phyloP scores from a whole-genome alignment of 2,329 filamentous ascomycete genomes.

The Tympanopsis confertula region DNA sequence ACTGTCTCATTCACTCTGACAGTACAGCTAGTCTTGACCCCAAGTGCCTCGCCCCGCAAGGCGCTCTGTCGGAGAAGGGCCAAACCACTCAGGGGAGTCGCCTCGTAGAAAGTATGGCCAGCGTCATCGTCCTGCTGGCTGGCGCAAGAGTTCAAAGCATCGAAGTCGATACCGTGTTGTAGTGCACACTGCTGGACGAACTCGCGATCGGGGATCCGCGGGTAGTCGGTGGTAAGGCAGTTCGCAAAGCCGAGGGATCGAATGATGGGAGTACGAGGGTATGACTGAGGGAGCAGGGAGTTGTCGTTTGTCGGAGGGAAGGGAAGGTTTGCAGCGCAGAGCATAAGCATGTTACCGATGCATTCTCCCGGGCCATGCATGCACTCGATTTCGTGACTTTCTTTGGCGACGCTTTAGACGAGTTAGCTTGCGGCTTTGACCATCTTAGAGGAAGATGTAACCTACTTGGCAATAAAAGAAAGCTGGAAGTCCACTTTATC shows the following conservation, averaged over 20 bases:
- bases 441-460: constrained; percentile 2
- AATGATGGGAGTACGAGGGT: constrained; percentile 39
- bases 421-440: constrained; percentile 1
- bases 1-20: constrained; percentile 38
- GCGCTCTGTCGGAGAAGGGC: background rate
- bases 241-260: constrained; percentile 52
- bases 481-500: constrained; percentile 50
- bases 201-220: constrained; percentile 39
- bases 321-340: constrained; percentile 43
- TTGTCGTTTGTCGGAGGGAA: background rate
- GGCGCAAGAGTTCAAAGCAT: constrained; percentile 44
- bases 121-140: constrained; percentile 39
- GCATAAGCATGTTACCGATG: constrained; percentile 50
- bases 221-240: constrained; percentile 42
- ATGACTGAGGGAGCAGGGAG: constrained; percentile 7
- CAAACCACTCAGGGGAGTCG: background rate
- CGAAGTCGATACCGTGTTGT: constrained; percentile 51
- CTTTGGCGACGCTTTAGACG: constrained; percentile 30
- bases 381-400: constrained; percentile 45
- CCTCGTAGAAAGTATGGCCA: constrained; percentile 6
- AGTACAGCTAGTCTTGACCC: constrained; percentile 31
- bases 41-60: constrained; percentile 22
- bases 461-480: constrained; percentile 49
- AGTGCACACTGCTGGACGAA: constrained; percentile 48
- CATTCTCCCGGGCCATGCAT: constrained; percentile 52